Base-by-base conservation (phyloP, 2,329 filamentous ascomycete species). In the Diaporthe citrichinensis region DNA sequence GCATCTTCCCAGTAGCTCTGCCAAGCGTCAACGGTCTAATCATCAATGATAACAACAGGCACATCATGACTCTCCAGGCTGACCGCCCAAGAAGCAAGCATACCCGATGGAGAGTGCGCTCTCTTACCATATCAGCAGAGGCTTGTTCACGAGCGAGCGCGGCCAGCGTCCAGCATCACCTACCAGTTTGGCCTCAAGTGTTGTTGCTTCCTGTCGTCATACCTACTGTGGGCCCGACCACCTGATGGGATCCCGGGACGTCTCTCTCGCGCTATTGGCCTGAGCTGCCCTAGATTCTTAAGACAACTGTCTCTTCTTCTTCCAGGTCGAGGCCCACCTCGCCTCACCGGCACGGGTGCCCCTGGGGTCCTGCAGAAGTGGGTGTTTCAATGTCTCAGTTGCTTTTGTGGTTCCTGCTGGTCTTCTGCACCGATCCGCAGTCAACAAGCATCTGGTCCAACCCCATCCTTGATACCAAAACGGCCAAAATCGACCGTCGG, bases 331-430 rank as follows among this genome's bases (percentile, higher is more conserved):
- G 65, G 49, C 65, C 65, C 65, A 69, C 65, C 49, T 69, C 46
- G 49, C 34, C 65, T 69, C 65, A 69, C 49, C 59, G 72, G 72
- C 41, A 34, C 51, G 28, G 53, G 23, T 39, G 23, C 69, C 69
- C 69, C 49, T 72, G 74, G 69, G 49, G 51, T 46, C 74, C 74
- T 75, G 74, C 74, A 75, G 74, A 53, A 67, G 44, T 58, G 58
- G 69, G 59, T 55, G 71, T 73, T 62, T 75, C 69, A 51, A 58
- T 68, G 74, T 75, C 74, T 75, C 59, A 51, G 69, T 68, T 55
- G 58, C 74, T 61, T 41, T 55, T 73, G 74, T 67, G 34, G 72
- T 69, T 73, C 49, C 72, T 74, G 61, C 39, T 58, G 65, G 65
- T 55, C 65, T 69, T 51, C 46, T 68, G 62, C 62, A 68, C 46